A percentile compares a stretch with the other conserved stretches of the same genome.
phyloP scores from a whole-genome alignment of 495 filamentous ascomycete genomes.

The Hyphodiscus hymeniophilus region DNA sequence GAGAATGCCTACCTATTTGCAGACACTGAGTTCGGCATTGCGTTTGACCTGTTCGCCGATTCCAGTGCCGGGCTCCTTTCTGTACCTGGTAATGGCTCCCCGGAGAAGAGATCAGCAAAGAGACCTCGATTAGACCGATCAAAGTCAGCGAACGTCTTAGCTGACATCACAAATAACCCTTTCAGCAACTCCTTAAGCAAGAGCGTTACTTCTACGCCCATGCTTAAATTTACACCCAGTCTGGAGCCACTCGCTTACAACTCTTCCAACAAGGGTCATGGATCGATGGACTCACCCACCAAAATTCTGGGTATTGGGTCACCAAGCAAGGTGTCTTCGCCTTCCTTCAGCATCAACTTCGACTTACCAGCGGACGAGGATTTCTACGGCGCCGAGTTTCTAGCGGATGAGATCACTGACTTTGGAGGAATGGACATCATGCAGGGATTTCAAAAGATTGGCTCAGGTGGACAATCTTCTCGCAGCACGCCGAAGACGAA shows the following conservation, averaged over 20 bases:
- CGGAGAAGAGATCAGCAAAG: constrained; percentile 64
- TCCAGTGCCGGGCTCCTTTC: constrained; percentile 30
- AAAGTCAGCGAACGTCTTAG: constrained; percentile 51
- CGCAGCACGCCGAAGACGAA: constrained; percentile 7
- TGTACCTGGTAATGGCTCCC: constrained; percentile 57
- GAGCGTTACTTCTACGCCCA: constrained; percentile 35
- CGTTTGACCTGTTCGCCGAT: constrained; percentile 72
- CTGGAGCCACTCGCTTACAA: constrained; percentile 22
- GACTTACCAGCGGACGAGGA: constrained; percentile 31
- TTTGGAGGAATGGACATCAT: constrained; percentile 72
- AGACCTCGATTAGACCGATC: constrained; percentile 51
- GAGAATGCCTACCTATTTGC: constrained; percentile 39
- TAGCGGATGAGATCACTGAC: constrained; percentile 51
- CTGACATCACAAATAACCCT: constrained; percentile 56
- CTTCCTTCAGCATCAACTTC: constrained; percentile 16
- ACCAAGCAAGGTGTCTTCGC: constrained; percentile 43
- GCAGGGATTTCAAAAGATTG: constrained; percentile 86
- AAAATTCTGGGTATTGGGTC: constrained; percentile 37
- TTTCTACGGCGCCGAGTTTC: constrained; percentile 42
- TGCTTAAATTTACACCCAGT: constrained; percentile 32
- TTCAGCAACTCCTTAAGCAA: too few species aligned
- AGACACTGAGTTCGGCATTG: constrained; percentile 38
- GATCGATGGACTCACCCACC: constrained; percentile 34
- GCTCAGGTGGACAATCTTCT: constrained; percentile 23
- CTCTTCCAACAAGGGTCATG: constrained; percentile 29